Evolutionary conservation across 140 eudicot genomes (phyloP).

Genomic region (Oenanthe javanica): DNA sequence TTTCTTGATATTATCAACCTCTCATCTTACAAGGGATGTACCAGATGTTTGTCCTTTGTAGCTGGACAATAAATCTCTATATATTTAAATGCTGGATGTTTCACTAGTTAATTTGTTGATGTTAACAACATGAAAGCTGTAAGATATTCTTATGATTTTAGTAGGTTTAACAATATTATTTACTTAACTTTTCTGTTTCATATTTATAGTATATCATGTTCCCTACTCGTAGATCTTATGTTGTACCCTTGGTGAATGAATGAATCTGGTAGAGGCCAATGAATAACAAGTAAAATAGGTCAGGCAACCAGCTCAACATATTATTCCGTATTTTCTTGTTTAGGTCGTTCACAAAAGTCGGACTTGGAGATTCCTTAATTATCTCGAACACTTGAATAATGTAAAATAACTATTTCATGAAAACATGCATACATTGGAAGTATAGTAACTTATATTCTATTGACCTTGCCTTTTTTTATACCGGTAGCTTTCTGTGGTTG

Average conservation of each 20-base stretch:
- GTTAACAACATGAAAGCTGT: constrained; percentile 7
- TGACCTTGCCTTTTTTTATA: neutral
- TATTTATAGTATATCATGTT: neutral
- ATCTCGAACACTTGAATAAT: neutral
- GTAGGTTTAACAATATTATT: neutral
- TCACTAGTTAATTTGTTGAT: neutral
- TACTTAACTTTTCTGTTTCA: neutral
- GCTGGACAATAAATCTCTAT: neutral
- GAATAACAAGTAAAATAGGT: neutral
- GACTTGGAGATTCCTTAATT: neutral
- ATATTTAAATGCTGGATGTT: neutral
- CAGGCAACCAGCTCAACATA: neutral
- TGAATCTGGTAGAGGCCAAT: neutral
- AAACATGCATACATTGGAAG: neutral
- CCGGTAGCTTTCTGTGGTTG: neutral
- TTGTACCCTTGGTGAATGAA: neutral
- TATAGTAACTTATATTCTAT: neutral
- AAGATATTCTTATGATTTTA: neutral
- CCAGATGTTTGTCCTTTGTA: constrained; percentile 3
- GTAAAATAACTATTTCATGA: neutral
- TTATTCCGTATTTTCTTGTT: neutral
- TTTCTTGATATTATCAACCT: constrained; percentile 17
- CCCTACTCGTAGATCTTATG: neutral
- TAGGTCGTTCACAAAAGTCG: neutral
- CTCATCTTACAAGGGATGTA: neutral